These are phyloP conservation scores for Rhodotorula sp. DNA, from an alignment of 1,284 basidiomycete genomes.

Conservation along the genomic window DNA sequence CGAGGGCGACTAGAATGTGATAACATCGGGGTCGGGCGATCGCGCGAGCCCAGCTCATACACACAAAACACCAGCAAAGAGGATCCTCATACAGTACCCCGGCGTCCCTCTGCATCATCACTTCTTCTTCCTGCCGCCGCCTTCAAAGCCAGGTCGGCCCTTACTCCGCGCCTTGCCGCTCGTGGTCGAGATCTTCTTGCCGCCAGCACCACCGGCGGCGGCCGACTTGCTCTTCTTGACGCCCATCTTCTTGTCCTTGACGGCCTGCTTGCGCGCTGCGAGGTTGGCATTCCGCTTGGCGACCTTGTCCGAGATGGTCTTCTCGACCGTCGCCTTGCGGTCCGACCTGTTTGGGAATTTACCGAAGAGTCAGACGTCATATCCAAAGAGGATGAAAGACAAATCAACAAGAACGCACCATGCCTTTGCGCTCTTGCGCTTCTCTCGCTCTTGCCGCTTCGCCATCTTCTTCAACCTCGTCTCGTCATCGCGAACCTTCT, in stretches of 20 bases:
- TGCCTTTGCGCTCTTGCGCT: conserved; percentile 71
- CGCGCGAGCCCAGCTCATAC: background rate
- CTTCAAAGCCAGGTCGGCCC: conserved; percentile 77
- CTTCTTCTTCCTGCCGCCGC: conserved; percentile 55
- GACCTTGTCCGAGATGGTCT: conserved; percentile 72
- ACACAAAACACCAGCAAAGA: background rate
- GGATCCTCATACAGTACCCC: background rate
- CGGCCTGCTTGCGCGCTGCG: conserved; percentile 70
- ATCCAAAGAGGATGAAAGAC: background rate
- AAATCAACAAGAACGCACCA: conserved; percentile 61
- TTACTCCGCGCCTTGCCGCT: conserved; percentile 51
- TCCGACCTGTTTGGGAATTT: conserved; percentile 63
- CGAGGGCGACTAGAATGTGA: no score
- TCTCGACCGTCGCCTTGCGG: conserved; percentile 70
- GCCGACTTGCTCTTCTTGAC: conserved; percentile 53
- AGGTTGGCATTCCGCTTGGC: conserved; percentile 89
- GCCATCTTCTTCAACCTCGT: conserved; percentile 77
- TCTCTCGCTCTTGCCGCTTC: conserved; percentile 84
- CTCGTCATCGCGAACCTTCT: conserved; percentile 83
- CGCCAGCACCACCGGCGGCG: conserved; percentile 48
- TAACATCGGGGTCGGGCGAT: no score
- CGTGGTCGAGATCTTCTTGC: conserved; percentile 30
- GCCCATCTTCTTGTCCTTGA: conserved; percentile 70
- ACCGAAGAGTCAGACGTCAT: background rate
- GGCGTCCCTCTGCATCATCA: background rate